These are phyloP conservation scores for Noccaea bulbosa DNA, from an alignment of 345 rosid species.

Conservation along the genomic window DNA sequence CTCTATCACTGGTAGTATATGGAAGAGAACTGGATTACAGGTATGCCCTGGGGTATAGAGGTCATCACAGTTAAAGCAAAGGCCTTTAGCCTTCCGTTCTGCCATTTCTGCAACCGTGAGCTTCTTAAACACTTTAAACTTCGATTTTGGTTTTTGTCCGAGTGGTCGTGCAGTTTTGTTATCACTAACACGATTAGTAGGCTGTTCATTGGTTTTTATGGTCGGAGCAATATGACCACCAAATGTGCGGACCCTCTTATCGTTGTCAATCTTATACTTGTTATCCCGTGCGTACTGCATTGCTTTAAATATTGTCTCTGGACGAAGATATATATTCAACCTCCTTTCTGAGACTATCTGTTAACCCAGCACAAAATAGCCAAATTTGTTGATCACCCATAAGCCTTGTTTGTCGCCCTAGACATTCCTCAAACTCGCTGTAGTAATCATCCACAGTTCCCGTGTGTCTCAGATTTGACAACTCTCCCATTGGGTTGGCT, in stretches of 20 bases:
- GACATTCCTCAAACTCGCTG: neutral
- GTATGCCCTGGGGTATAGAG: neutral
- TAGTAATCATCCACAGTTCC: neutral
- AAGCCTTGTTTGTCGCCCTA: neutral
- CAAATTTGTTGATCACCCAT: neutral
- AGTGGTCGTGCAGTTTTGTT: no score
- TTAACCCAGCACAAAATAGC: neutral
- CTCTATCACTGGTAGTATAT: rapidly evolving
- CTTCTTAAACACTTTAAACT: no score
- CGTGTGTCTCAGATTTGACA: neutral
- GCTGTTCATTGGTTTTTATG: no score
- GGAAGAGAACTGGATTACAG: neutral
- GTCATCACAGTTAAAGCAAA: neutral
- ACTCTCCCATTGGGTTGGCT: neutral
- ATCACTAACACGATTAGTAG: no score
- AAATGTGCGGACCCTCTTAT: neutral
- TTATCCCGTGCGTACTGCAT: neutral
- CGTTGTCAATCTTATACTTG: neutral
- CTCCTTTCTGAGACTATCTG: neutral
- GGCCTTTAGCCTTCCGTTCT: neutral
- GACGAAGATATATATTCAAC: neutral
- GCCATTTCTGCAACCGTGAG: neutral
- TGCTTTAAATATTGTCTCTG: neutral
- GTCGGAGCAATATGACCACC: no score
- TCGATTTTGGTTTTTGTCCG: no score